These are phyloP conservation scores for Phytophthora ohioensis DNA, from an alignment of 352 stramenopile species.

Conservation along the genomic window DNA sequence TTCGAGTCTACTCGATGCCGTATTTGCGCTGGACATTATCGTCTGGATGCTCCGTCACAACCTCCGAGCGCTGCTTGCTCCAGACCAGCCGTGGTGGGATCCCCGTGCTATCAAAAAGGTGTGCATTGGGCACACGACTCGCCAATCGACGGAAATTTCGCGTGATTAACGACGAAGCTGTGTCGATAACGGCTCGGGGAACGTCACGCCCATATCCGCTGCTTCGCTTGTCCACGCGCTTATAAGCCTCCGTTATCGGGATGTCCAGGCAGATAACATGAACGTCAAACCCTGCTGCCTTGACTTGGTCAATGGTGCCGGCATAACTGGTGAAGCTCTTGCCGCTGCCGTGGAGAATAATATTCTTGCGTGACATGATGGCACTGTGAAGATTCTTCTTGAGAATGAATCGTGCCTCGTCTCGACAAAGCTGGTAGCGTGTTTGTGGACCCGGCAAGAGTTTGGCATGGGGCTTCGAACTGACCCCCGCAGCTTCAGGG, in stretches of 20 bases:
- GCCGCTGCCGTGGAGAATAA: conserved; percentile 82
- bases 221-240: conserved; percentile 71
- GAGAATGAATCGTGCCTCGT: conserved; percentile 86
- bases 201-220: conserved; percentile 78
- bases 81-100: conserved; percentile 76
- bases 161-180: conserved; percentile 67
- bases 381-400: conserved; percentile 80
- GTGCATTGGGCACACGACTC: conserved; percentile 67
- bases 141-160: conserved; percentile 75
- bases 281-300: conserved; percentile 69
- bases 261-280: conserved; percentile 86
- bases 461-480: conserved; percentile 23
- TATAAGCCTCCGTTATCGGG: conserved; percentile 65
- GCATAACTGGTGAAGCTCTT: conserved; percentile 79
- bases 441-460: conserved; percentile 63
- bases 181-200: conserved; percentile 69
- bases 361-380: conserved; percentile 83
- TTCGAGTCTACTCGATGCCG: conserved; percentile 46
- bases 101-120: conserved; percentile 72
- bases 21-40: conserved; percentile 79
- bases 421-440: conserved; percentile 81
- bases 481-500: conserved; percentile 17
- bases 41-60: conserved; percentile 52
- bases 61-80: conserved; percentile 71
- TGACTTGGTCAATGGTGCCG: conserved; percentile 70